Evolutionary conservation across 768 basidiomycete species (phyloP).

Genomic region (Leccinellum luteum): DNA sequence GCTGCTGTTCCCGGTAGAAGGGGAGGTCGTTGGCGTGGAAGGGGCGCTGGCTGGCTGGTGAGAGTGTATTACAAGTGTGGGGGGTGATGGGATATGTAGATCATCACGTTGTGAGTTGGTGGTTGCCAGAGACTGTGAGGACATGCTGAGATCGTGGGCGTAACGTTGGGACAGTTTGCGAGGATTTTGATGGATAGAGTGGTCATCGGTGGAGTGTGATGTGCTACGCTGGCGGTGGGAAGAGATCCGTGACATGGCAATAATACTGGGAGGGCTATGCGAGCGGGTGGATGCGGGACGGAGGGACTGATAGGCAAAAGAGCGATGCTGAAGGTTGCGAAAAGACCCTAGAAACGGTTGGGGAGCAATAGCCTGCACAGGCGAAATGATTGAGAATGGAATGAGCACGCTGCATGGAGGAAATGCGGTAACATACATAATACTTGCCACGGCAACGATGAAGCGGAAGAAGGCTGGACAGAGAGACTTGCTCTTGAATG

Average conservation of each 20-base stretch:
- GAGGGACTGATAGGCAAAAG: background rate
- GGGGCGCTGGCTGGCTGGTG: conserved; percentile 14
- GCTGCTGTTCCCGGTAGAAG: conserved; percentile 23
- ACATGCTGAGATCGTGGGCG: conserved; percentile 10
- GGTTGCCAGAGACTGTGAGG: conserved; percentile 20
- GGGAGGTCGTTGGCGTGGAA: conserved; percentile 26
- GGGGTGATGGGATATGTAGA: conserved; percentile 5
- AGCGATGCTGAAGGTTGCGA: background rate
- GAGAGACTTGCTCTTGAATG: conserved; percentile 1
- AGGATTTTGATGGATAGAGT: conserved; percentile 2
- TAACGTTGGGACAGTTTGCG: conserved; percentile 15
- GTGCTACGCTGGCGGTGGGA: conserved; percentile 11
- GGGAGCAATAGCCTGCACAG: conserved; percentile 16
- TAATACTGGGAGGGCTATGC: background rate
- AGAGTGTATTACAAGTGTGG: background rate
- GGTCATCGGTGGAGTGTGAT: conserved; percentile 21
- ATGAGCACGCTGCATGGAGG: background rate
- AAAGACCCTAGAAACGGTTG: conserved; percentile 16
- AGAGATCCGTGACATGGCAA: conserved; percentile 12
- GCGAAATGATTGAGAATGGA: conserved; percentile 2
- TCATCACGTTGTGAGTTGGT: conserved; percentile 11
- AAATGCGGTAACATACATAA: conserved; percentile 20
- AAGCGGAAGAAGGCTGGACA: background rate
- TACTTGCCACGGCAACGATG: conserved; percentile 4
- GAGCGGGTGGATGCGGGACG: background rate